Conservation (phyloP, 441 rosid species). For the Theobroma grandiflorum region DNA sequence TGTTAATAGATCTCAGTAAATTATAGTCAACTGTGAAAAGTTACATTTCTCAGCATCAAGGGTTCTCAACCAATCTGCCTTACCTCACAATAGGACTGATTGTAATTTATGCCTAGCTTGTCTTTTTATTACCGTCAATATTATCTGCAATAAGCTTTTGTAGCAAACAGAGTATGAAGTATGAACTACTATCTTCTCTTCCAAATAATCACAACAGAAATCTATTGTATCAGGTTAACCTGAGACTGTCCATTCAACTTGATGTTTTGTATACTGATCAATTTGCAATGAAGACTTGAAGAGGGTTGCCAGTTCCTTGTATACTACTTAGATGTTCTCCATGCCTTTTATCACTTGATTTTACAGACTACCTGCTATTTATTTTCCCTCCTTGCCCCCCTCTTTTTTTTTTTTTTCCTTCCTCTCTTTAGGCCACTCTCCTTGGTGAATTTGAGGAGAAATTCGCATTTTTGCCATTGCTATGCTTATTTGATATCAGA, state of each 20-base stretch:
- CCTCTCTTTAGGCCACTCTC: not conserved
- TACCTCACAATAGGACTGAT: conserved; percentile 37
- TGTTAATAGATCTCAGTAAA: conserved; percentile 41
- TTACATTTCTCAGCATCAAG: conserved; percentile 32
- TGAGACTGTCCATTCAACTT: conserved; percentile 13
- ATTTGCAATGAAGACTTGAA: not conserved
- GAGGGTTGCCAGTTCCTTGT: conserved; percentile 5
- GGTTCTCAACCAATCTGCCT: conserved; percentile 40
- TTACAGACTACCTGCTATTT: not conserved
- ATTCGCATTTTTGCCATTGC: conserved; percentile 21
- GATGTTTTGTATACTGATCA: conserved; percentile 15
- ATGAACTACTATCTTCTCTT: conserved; percentile 9
- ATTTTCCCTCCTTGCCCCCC: not conserved
- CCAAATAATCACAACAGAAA: conserved; percentile 38
- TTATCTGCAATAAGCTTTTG: conserved; percentile 40
- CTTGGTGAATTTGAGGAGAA: not conserved
- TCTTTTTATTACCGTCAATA: conserved; percentile 18
- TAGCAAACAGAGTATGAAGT: conserved; percentile 28
- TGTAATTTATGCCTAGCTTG: conserved; percentile 15
- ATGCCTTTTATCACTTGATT: not conserved
- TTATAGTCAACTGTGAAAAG: conserved; percentile 49
- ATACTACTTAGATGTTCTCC: not conserved
- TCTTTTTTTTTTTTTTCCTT: not conserved
- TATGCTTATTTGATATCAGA: conserved; percentile 28
- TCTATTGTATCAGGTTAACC: conserved; percentile 23